Conservation (phyloP, 2,329 filamentous ascomycete species). For the Clonostachys chloroleuca region DNA sequence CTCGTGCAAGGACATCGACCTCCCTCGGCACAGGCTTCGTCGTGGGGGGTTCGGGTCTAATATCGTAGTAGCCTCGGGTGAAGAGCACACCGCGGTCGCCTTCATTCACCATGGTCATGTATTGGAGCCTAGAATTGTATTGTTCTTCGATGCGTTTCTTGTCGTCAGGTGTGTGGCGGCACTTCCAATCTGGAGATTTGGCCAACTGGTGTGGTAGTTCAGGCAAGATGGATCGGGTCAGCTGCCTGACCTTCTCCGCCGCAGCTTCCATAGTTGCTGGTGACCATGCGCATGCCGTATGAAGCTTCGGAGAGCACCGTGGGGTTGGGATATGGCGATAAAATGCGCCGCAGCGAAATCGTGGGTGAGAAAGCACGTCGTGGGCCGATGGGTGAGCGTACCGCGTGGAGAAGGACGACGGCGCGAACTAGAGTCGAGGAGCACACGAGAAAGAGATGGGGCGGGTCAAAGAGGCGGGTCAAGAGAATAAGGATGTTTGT, state of each 20-base stretch:
- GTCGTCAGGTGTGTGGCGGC: constrained; percentile 34
- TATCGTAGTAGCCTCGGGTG: constrained; percentile 53
- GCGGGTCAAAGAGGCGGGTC: too few species aligned
- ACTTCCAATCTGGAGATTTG: constrained; percentile 40
- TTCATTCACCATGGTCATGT: constrained; percentile 52
- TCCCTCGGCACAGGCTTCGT: constrained; percentile 29
- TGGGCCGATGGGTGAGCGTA: constrained; percentile 1
- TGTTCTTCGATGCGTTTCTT: constrained; percentile 41
- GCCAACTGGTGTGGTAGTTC: constrained; percentile 49
- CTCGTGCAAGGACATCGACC: constrained; percentile 31
- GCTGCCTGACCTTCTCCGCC: constrained; percentile 49
- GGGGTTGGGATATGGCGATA: too few species aligned
- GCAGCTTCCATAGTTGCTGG: constrained; percentile 53
- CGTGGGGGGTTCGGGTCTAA: constrained; percentile 43
- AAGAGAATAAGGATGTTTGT: too few species aligned
- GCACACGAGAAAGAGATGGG: neutral
- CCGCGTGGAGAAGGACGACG: constrained; percentile 1
- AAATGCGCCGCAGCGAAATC: neutral
- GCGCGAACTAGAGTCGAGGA: neutral
- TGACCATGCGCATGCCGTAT: constrained; percentile 8
- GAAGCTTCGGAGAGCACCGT: neutral
- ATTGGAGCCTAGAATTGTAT: constrained; percentile 45
- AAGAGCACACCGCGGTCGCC: constrained; percentile 53
- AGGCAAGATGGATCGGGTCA: constrained; percentile 48
- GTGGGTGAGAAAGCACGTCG: neutral